Conservation (phyloP, 2,329 filamentous ascomycete species). For the Aspergillus phoenicis region DNA sequence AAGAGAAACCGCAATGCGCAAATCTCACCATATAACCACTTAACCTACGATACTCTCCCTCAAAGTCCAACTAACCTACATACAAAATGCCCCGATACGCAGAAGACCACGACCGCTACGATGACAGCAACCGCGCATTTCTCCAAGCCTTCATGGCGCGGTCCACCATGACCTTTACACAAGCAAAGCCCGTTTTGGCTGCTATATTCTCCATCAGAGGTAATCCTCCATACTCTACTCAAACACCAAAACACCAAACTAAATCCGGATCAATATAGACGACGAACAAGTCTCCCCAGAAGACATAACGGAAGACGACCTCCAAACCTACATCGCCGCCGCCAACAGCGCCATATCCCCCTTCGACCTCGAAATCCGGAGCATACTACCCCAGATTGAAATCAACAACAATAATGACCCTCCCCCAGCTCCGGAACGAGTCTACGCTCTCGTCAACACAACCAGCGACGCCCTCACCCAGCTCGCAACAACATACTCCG, state of each 20-base stretch:
- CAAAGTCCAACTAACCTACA: neutral
- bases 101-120: conserved; percentile 45
- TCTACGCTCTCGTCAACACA: conserved; percentile 86
- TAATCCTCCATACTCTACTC: conserved; percentile 24
- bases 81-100: conserved; percentile 13
- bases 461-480: conserved; percentile 83
- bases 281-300: conserved; percentile 54
- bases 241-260: neutral
- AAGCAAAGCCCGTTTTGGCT: conserved; percentile 74
- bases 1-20: too few relatives aligned
- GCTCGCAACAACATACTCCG: conserved; percentile 75
- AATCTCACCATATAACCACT: neutral
- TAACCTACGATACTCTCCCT: neutral
- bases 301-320: conserved; percentile 68
- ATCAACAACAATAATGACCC: conserved; percentile 17
- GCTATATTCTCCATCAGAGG: conserved; percentile 68
- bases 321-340: conserved; percentile 68
- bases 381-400: conserved; percentile 68
- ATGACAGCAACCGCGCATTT: conserved; percentile 79
- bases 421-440: conserved; percentile 48
- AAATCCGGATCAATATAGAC: conserved; percentile 34
- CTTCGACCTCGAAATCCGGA: conserved; percentile 87
- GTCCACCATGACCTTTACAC: conserved; percentile 73
- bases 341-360: conserved; percentile 73
- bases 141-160: conserved; percentile 83